Evolutionary conservation across 176 grass and related monocot species (phyloP), one percentile per base, ranked within the genome.

Genomic region (Oryza officinalis): DNA sequence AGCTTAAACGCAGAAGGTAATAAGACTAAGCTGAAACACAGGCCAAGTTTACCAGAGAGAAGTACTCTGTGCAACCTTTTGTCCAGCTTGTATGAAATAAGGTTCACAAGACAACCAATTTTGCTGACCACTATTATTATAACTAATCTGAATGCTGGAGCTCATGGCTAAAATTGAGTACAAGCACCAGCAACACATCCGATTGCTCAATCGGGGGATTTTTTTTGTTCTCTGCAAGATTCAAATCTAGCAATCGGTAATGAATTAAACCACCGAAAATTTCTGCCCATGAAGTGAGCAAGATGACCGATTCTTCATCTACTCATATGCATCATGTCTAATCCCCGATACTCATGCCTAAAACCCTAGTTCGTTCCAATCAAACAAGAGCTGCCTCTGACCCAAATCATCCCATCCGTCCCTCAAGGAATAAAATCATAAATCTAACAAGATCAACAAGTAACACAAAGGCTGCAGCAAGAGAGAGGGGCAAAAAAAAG

Each of bases 321-420:
- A 66, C 5, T 64, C 50, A 49, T 59, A 78, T 87, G 25, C 66
- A 81, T 69, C 66, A 76, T 70, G 64, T 6, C 50, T 50, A 60
- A 70, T 46, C 72, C 50, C 23, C 31, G 30, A 63, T 22, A 65
- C 3, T 63, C 52, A 27, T 31, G 64, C 27, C 45, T 79, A 84
- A 84, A 88, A 68, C 81, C 15, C 45, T 59, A 84, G 5, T 10
- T 27, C 44, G 26, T 84, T 72, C 26, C 59, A 74, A 74, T 28
- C 23, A 30, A 18, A 76, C 32, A 28, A 8, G 3, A 43, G 23
- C 32, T 61, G 50, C 33, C 67, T 37, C 14, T 30, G 27, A 66
- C 15, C 69, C 28, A 63, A 79, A 75, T 40, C 76, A 67, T 1
- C 33, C 33, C 31, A 84, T 13, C 65, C 80, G 50, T 20, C 23